Evolutionary conservation across 2,329 filamentous ascomycete genomes (phyloP).

Genomic region (Colletotrichum sp.): DNA sequence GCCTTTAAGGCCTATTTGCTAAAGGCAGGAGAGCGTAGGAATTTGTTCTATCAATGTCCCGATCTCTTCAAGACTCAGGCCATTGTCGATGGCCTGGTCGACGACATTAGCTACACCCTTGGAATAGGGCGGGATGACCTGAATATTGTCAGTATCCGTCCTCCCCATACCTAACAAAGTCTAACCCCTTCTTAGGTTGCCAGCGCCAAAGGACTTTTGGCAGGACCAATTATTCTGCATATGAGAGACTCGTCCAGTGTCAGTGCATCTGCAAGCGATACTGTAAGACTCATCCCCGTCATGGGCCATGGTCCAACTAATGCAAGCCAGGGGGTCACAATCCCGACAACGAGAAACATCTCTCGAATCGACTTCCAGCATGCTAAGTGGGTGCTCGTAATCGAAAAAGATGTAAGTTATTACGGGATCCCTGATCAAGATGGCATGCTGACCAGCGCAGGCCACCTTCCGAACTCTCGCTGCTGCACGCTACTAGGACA

Average conservation of each 20-base stretch:
- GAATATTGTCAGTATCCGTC: conserved; percentile 65
- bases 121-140: conserved; percentile 66
- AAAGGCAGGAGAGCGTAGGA: conserved; percentile 50
- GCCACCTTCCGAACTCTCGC: conserved; percentile 77
- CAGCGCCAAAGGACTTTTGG: conserved; percentile 73
- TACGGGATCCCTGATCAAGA: neutral
- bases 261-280: conserved; percentile 29
- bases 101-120: conserved; percentile 76
- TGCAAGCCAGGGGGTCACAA: conserved; percentile 57
- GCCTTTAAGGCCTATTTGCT: neutral
- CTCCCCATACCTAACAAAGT: neutral
- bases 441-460: conserved; percentile 42
- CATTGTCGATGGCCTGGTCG: conserved; percentile 74
- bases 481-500: conserved; percentile 59
- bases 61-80: conserved; percentile 73
- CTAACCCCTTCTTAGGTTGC: conserved; percentile 60
- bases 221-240: conserved; percentile 59
- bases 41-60: conserved; percentile 81
- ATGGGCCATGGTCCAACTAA: neutral
- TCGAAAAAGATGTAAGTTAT: conserved; percentile 75
- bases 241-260: conserved; percentile 21
- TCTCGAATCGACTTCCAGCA: conserved; percentile 52
- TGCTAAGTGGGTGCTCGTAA: conserved; percentile 70
- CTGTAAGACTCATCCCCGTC: conserved; percentile 28
- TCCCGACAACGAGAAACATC: conserved; percentile 61